Evolutionary conservation across 2,329 filamentous ascomycete genomes (phyloP), one percentile per base, ranked within the genome.

Genomic region (Venturia nashicola): DNA sequence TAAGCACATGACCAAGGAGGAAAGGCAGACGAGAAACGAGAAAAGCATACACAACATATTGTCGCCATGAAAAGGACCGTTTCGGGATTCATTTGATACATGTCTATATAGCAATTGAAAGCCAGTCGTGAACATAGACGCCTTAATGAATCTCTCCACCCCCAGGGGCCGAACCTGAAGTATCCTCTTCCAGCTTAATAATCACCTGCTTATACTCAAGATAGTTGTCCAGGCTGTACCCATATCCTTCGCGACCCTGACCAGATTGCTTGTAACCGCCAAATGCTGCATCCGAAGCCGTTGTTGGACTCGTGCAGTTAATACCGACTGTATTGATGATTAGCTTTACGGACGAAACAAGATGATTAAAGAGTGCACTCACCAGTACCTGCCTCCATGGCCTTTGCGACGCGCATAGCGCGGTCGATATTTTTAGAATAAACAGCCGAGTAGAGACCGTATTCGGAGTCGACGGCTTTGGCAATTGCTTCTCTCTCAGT

Each of bases 181-280:
- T 18, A 27, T 36, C 51, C 5, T 5, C 51, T 36, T 34, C 51
- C 12, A 65, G 40, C 64, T 67, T 75, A 3, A 74, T 72, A 7
- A 48, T 62, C 59, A 75, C 69, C 5, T 68, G 70, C 69, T 75
- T 74, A 5, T 68, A 59, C 61, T 75, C 69, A 23, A 73, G 48
- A 63, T 73, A 75, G 40, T 71, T 69, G 68, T 72, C 68, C 62
- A 74, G n/a, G 0, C 72, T 72, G 11, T 67, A 59, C 18, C 62
- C 64, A 36, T 72, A 72, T 23, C 69, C 67, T 64, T 75, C 73
- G 12, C 72, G 64, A 1, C 73, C 73, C 11, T 70, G 23, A 4
- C 73, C 73, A 36, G 66, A 69, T 65, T 72, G 67, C 67, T 75
- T 74, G 18, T 42, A 65, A 5, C 73, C 73, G 4, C 73, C 73